A percentile compares a stretch with the other conserved stretches of the same genome.
Evolutionary conservation across 2,329 filamentous ascomycete species (phyloP).

Genomic region (Pseudogymnoascus sp.): DNA sequence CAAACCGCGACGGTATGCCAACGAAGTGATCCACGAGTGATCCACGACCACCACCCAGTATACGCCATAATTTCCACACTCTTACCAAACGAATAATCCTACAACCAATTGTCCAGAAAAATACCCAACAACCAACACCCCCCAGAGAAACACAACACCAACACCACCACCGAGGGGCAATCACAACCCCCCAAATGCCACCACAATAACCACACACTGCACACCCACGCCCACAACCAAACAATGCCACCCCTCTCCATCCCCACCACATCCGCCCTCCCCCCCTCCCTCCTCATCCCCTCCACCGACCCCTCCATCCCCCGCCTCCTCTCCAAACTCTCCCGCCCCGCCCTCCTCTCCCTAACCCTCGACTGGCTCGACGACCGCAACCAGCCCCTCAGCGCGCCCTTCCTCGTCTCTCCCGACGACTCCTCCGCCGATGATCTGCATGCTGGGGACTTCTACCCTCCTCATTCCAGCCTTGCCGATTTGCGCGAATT

Average conservation of each 20-base stretch:
- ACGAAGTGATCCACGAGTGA: not conserved
- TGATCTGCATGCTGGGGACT: constrained; percentile 53
- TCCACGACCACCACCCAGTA: not conserved
- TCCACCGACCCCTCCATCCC: constrained; percentile 55
- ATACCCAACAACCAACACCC: not conserved
- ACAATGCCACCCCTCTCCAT: constrained; percentile 43
- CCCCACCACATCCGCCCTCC: constrained; percentile 63
- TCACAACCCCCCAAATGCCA: not conserved
- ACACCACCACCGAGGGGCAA: not conserved
- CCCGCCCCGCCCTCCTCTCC: constrained; percentile 62
- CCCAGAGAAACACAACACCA: not conserved
- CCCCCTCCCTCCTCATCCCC: constrained; percentile 62
- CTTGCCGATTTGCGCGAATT: constrained; percentile 58
- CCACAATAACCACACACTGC: not conserved
- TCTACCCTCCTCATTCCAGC: constrained; percentile 60
- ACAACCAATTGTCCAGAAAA: not conserved
- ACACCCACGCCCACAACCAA: not conserved
- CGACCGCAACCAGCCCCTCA: constrained; percentile 51
- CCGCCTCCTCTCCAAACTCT: constrained; percentile 61
- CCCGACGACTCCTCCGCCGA: constrained; percentile 36
- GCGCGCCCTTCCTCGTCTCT: constrained; percentile 47
- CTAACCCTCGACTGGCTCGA: constrained; percentile 73
- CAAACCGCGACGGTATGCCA: not conserved
- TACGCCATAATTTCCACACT: not conserved
- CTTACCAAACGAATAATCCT: not conserved